Evolutionary conservation across 345 rosid genomes (phyloP).

Genomic region (Rhodamnia argentea): DNA sequence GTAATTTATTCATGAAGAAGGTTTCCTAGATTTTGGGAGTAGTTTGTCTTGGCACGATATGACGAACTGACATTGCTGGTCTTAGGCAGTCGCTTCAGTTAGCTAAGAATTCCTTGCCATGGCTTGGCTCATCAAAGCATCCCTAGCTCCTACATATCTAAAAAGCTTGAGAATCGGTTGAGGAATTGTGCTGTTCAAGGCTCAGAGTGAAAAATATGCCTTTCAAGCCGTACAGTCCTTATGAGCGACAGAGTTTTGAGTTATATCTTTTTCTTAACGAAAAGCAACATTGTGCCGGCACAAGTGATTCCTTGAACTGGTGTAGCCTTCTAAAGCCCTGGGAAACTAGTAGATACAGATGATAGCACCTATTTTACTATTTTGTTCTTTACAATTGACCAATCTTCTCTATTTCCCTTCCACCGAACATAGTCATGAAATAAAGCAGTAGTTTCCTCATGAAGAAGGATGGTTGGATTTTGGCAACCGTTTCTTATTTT

Average conservation of each 20-base stretch:
- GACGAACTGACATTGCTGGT: not conserved
- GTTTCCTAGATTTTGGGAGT: not conserved
- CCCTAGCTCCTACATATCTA: not conserved
- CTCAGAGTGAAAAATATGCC: not conserved
- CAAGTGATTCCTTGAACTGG: not conserved
- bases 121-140: not conserved
- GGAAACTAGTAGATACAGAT: not conserved
- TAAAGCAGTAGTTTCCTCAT: not conserved
- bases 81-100: not conserved
- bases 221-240: not conserved
- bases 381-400: not conserved
- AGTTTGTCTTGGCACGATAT: not conserved
- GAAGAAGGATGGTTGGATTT: not conserved
- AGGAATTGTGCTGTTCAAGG: not conserved
- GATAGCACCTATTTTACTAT: not conserved
- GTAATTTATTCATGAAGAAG: not conserved
- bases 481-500: not conserved
- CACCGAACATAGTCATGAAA: not conserved
- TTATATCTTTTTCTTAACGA: not conserved
- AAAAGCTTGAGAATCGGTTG: not conserved
- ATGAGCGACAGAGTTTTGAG: not conserved
- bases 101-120: not conserved
- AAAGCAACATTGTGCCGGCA: not conserved
- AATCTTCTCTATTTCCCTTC: not conserved
- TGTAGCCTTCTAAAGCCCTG: not conserved